A percentile compares a stretch with the other conserved stretches of the same genome.
These are phyloP conservation scores for Flaveria robusta DNA, from an alignment of 129 eudicot species.

Conservation along the genomic window DNA sequence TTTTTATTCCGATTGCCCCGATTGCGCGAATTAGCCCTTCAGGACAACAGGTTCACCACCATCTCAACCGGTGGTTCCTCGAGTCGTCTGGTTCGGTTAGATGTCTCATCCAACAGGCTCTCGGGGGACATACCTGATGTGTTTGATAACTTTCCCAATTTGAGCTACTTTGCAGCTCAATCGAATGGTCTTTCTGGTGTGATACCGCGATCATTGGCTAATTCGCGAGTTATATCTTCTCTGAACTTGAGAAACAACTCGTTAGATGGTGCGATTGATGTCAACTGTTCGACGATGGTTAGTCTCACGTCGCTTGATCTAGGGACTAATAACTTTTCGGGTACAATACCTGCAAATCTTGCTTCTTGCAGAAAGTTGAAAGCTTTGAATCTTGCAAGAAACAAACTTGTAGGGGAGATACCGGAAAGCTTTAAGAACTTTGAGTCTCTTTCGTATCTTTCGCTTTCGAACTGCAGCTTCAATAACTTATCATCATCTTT, in stretches of 20 bases:
- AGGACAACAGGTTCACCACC: conserved; percentile 45
- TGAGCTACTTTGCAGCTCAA: conserved; percentile 53
- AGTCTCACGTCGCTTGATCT: conserved; percentile 62
- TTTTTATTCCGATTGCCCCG: conserved; percentile 44
- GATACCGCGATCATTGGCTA: conserved; percentile 58
- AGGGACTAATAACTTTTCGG: conserved; percentile 53
- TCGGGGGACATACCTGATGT: conserved; percentile 59
- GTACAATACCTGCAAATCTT: conserved; percentile 58
- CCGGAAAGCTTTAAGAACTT: conserved; percentile 66
- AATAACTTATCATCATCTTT: conserved; percentile 53
- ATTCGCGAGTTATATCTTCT: conserved; percentile 46
- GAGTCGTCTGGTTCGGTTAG: conserved; percentile 51
- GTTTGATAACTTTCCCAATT: conserved; percentile 40
- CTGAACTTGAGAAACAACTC: conserved; percentile 65
- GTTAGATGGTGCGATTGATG: conserved; percentile 44
- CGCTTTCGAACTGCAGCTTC: conserved; percentile 64
- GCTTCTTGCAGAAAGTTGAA: conserved; percentile 49
- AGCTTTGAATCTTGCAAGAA: conserved; percentile 60
- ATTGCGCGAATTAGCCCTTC: conserved; percentile 45
- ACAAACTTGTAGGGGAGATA: conserved; percentile 50
- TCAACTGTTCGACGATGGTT: conserved; percentile 64
- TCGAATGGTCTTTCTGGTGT: conserved; percentile 55
- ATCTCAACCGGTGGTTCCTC: conserved; percentile 40
- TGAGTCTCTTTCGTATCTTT: conserved; percentile 53
- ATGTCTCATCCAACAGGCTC: conserved; percentile 56